phyloP scores from a whole-genome alignment of 1,284 basidiomycete species.

The Cryptococcus sp. region DNA sequence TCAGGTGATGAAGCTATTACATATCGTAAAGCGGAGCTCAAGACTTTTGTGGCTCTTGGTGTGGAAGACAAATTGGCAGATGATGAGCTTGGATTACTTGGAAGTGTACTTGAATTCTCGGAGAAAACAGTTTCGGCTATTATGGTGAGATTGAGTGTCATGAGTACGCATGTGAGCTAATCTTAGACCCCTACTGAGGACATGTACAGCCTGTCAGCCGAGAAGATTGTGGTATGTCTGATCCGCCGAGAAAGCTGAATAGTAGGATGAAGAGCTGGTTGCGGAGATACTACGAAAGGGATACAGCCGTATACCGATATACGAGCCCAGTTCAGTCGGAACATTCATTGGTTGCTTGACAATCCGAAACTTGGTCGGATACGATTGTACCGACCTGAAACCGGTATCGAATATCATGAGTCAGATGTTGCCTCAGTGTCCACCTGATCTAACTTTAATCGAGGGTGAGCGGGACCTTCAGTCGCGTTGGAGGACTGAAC shows the following conservation, averaged over 20 bases:
- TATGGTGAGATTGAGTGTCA: slow-evolving; percentile 53
- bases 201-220: slow-evolving; percentile 49
- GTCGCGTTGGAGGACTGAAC: neutral
- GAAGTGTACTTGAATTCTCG: slow-evolving; percentile 76
- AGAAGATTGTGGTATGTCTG: slow-evolving; percentile 44
- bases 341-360: slow-evolving; percentile 46
- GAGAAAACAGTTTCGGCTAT: slow-evolving; percentile 72
- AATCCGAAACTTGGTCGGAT: slow-evolving; percentile 61
- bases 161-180: neutral
- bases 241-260: neutral
- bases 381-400: slow-evolving; percentile 71
- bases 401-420: slow-evolving; percentile 66
- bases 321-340: slow-evolving; percentile 64
- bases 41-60: slow-evolving; percentile 69
- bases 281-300: slow-evolving; percentile 51
- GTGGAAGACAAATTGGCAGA: slow-evolving; percentile 73
- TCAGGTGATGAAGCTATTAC: slow-evolving; percentile 56
- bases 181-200: slow-evolving; percentile 49
- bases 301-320: slow-evolving; percentile 87
- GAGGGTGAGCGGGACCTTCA: slow-evolving; percentile 50
- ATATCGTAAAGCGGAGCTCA: slow-evolving; percentile 85
- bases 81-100: slow-evolving; percentile 77
- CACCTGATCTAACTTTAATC: slow-evolving; percentile 49
- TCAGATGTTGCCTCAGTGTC: slow-evolving; percentile 66
- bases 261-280: slow-evolving; percentile 57